A percentile compares a stretch with the other conserved stretches of the same genome.
Evolutionary conservation across 352 stramenopile genomes (phyloP).

Genomic region (Blastocystis sp.): DNA sequence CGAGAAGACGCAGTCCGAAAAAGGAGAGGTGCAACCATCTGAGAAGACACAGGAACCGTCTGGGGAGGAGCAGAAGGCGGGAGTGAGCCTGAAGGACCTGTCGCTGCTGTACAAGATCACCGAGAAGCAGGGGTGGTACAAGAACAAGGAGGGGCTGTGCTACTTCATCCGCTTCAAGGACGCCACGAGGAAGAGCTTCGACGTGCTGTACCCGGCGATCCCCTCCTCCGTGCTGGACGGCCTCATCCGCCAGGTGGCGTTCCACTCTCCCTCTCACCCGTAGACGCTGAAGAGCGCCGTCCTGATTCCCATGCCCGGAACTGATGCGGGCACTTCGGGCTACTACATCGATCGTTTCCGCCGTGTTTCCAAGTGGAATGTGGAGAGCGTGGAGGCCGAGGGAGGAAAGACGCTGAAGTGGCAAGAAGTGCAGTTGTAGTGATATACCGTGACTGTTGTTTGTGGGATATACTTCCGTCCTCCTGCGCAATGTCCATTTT

Average conservation of each 20-base stretch:
- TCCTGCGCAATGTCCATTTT: not conserved
- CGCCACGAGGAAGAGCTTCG: not conserved
- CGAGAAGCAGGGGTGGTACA: not conserved
- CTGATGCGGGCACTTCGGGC: constrained; percentile 17
- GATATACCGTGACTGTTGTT: not conserved
- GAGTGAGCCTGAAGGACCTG: not conserved
- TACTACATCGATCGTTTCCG: constrained; percentile 64
- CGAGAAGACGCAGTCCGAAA: not conserved
- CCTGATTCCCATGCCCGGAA: too few relatives aligned
- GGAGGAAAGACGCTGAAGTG: not conserved
- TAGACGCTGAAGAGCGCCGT: not conserved
- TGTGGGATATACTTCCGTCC: not conserved
- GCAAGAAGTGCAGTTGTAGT: constrained; percentile 21
- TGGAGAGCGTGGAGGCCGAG: constrained; percentile 1
- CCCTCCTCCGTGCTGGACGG: not conserved
- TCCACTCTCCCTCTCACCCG: not conserved
- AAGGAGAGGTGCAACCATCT: not conserved
- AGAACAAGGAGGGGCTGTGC: not conserved
- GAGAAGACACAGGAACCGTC: not conserved
- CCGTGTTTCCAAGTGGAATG: constrained; percentile 57
- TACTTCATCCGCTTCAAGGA: constrained; percentile 55
- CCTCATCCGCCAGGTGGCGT: not conserved
- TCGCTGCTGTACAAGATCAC: not conserved
- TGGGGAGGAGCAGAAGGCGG: not conserved
- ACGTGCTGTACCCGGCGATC: not conserved